A percentile compares a stretch with the other conserved stretches of the same genome.
Evolutionary conservation across 179 eudicot species (phyloP).

Genomic region (Beta lomatogona): DNA sequence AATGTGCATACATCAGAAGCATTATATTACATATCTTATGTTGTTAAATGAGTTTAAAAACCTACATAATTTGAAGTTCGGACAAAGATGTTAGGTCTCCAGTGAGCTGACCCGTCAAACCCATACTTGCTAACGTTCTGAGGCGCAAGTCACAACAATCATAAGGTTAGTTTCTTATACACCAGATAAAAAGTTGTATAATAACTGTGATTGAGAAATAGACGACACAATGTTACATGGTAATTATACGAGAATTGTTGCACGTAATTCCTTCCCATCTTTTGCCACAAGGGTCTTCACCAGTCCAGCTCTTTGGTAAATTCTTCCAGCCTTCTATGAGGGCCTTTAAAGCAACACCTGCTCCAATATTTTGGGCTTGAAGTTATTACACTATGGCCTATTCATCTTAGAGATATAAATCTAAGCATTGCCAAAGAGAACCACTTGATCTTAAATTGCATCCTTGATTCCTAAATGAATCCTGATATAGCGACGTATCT

Average conservation of each 20-base stretch:
- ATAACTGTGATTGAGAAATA: background rate
- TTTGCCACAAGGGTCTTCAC: slow-evolving; percentile 44
- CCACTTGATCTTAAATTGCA: background rate
- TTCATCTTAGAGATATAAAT: background rate
- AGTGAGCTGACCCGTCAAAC: slow-evolving; percentile 40
- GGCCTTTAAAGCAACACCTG: slow-evolving; percentile 37
- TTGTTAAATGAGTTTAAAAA: background rate
- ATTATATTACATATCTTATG: background rate
- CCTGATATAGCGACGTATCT: background rate
- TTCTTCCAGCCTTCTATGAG: slow-evolving; percentile 37
- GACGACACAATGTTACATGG: slow-evolving; percentile 31
- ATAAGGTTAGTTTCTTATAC: background rate
- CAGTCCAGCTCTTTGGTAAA: slow-evolving; percentile 40
- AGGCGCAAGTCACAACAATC: background rate
- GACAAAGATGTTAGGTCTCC: slow-evolving; percentile 39
- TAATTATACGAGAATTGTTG: slow-evolving; percentile 24
- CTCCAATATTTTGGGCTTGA: background rate
- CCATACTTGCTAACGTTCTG: slow-evolving; percentile 49
- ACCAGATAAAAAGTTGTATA: background rate
- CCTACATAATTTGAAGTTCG: slow-evolving; percentile 47
- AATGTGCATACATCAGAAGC: slow-evolving; percentile 6
- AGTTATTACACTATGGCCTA: background rate
- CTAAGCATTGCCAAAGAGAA: background rate
- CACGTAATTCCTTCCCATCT: slow-evolving; percentile 46
- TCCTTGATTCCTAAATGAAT: background rate